Conservation (phyloP, 371 early-diverging fungal species). For the Mortierella sp. region DNA sequence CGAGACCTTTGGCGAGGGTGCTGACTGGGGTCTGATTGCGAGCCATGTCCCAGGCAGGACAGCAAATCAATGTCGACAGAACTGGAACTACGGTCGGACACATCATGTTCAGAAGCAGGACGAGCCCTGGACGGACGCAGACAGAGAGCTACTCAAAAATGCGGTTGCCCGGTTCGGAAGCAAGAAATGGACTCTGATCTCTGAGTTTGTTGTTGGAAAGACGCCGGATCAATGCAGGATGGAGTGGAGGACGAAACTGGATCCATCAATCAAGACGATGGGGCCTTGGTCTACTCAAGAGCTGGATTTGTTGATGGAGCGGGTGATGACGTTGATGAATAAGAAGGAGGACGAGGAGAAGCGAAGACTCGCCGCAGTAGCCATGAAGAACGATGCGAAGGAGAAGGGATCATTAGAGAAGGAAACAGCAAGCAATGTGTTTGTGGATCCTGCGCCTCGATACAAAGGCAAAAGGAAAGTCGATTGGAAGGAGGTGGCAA, state of each 20-base stretch:
- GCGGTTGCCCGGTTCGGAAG: conserved; percentile 37
- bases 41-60: conserved; percentile 47
- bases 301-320: conserved; percentile 37
- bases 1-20: conserved; percentile 38
- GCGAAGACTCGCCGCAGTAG: neutral
- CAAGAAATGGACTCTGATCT: conserved; percentile 28
- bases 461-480: conserved; percentile 37
- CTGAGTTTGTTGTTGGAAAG: conserved; percentile 50
- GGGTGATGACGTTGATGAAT: conserved; percentile 17
- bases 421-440: neutral
- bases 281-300: conserved; percentile 31
- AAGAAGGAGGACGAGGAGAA: conserved; percentile 18
- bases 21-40: conserved; percentile 36
- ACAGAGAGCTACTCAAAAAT: conserved; percentile 26
- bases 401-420: neutral
- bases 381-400: neutral
- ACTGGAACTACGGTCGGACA: conserved; percentile 44
- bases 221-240: conserved; percentile 31
- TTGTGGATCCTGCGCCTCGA: conserved; percentile 28
- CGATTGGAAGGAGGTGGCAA: conserved; percentile 40
- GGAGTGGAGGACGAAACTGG: conserved; percentile 33
- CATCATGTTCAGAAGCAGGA: conserved; percentile 26
- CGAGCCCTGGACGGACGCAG: conserved; percentile 37
- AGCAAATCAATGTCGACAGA: conserved; percentile 38
- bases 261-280: conserved; percentile 10